Conservation (phyloP, 331 rosid genomes). For the Pyrus hybrid region DNA sequence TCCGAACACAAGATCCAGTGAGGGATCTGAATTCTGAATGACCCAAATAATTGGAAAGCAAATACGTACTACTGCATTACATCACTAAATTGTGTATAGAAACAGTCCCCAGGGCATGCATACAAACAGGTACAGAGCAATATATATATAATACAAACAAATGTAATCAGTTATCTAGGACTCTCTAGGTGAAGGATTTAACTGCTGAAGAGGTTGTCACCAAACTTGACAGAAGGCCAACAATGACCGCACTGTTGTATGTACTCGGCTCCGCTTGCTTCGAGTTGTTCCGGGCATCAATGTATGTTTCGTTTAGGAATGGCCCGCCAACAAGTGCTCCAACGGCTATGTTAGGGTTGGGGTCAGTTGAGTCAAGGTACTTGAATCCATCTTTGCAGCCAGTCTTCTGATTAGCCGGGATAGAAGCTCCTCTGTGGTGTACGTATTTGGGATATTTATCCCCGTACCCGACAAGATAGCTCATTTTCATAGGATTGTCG, state of each 20-base stretch:
- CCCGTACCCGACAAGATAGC: constrained; percentile 90
- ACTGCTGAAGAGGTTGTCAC: constrained; percentile 83
- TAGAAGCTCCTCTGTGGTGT: constrained; percentile 98
- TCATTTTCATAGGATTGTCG: constrained; percentile 67
- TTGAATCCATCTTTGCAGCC: constrained; percentile 65
- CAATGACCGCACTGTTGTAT: constrained; percentile 77
- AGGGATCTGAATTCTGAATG: neutral
- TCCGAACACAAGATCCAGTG: too few species aligned
- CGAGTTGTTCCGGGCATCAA: constrained; percentile 72
- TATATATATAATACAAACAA: constrained; percentile 14
- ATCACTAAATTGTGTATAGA: neutral
- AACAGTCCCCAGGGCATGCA: constrained; percentile 9
- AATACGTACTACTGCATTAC: neutral
- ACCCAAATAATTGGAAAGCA: constrained; percentile 18
- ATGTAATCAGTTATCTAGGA: neutral
- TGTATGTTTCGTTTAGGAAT: constrained; percentile 64
- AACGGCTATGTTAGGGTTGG: constrained; percentile 79
- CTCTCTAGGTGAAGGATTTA: constrained; percentile 48
- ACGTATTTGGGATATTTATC: constrained; percentile 70
- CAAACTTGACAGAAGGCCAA: constrained; percentile 88
- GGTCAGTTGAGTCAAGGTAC: constrained; percentile 61
- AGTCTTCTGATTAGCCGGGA: constrained; percentile 49
- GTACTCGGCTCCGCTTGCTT: constrained; percentile 92
- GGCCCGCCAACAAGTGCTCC: constrained; percentile 99
- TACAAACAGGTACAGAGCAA: constrained; percentile 4